Base-by-base conservation (phyloP, 106 monocot genomes). In the Platanthera guangdongensis region DNA sequence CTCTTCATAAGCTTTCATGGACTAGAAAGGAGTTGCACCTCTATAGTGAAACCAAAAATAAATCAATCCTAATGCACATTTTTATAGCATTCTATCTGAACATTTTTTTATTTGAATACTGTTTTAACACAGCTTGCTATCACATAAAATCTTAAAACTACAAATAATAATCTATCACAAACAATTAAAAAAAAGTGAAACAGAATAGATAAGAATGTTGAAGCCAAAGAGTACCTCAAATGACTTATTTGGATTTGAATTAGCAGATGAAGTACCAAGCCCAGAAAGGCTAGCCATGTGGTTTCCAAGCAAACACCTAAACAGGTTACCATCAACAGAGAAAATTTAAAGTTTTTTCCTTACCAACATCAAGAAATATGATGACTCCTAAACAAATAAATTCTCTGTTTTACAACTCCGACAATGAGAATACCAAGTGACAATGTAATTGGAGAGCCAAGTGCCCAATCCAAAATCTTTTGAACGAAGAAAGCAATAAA, bases 241-340 rank as follows among this genome's bases (percentile, higher is more conserved):
- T 14, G 89, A 89, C 60, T 89, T 89, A 75, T 89, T 89, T 14
- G 89, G 86, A 73, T 89, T 89, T 18, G 62, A 49, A 60, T 89
- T 89, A 50, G 28, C 54, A 3, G 77, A 73, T 8, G 76, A 67
- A 22, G 39, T 32, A 14, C 53, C 63, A 14, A 76, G 75, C 25
- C 76, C 76, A 51, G 81, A 55, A 46, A 81, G 77, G 67, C 51
- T 48, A 7, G 77, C 63, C 74, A 81, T 85, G 52, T 52, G 53
- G 45, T 70, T 48, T n/a, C 47, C 45, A 48, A 70, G 47, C 47
- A 2, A 70, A 48, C 13, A 70, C 70, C 70, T 70, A 70, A 70
- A 15, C 45, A 70, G 47, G 65, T 65, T 28, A n/a, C 3, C 70
- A 70, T 15, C 47, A 16, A n/a, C 9, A 2, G 47, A 48, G n/a